A percentile compares a stretch with the other conserved stretches of the same genome.
phyloP scores from a whole-genome alignment of 768 basidiomycete genomes.

The Suillus decipiens region DNA sequence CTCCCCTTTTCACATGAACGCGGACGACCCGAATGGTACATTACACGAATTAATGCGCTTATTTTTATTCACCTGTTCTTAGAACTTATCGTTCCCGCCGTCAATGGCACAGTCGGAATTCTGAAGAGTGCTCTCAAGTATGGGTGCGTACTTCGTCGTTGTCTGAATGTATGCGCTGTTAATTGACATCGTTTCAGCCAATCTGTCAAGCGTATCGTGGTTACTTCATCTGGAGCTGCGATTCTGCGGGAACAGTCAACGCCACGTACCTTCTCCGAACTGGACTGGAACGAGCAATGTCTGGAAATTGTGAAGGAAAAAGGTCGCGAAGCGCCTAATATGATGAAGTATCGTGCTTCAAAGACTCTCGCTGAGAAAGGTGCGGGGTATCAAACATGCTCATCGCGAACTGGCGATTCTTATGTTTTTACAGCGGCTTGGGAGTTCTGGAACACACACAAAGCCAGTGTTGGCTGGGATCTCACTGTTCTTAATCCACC shows the following conservation, averaged over 20 bases:
- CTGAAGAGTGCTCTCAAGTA: slow-evolving; percentile 59
- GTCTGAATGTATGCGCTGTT: background rate
- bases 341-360: slow-evolving; percentile 54
- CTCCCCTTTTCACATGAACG: slow-evolving; percentile 56
- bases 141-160: slow-evolving; percentile 36
- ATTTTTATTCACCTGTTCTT: background rate
- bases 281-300: slow-evolving; percentile 59
- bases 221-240: slow-evolving; percentile 64
- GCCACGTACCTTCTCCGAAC: slow-evolving; percentile 41
- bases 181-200: slow-evolving; percentile 27
- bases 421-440: slow-evolving; percentile 43
- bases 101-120: slow-evolving; percentile 67
- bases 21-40: slow-evolving; percentile 45
- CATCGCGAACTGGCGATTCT: background rate
- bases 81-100: slow-evolving; percentile 72
- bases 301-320: slow-evolving; percentile 44
- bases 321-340: slow-evolving; percentile 42
- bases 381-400: slow-evolving; percentile 16
- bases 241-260: slow-evolving; percentile 35
- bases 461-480: slow-evolving; percentile 38
- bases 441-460: slow-evolving; percentile 41
- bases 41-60: background rate
- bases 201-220: slow-evolving; percentile 63
- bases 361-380: slow-evolving; percentile 69
- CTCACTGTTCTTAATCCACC: slow-evolving; percentile 43